Evolutionary conservation across 371 early-diverging fungal genomes (phyloP).

Genomic region (Chytridium lagenaria): DNA sequence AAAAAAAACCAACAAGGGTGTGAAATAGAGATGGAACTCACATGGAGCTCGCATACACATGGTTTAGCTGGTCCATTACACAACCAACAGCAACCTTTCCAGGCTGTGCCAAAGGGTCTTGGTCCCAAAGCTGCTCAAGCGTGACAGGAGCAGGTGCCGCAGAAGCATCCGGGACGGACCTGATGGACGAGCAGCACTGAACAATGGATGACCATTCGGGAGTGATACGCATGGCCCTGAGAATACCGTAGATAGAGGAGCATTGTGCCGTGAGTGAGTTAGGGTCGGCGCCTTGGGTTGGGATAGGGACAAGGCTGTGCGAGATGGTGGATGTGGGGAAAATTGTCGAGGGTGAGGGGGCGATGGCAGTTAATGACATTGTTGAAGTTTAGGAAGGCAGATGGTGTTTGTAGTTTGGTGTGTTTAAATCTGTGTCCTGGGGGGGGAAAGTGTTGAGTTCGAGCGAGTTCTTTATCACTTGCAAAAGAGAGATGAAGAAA

Average conservation of each 20-base stretch:
- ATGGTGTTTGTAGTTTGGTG: too few species aligned
- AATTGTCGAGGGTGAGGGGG: neutral
- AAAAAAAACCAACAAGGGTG: too few species aligned
- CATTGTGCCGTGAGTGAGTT: neutral
- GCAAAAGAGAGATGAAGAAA: too few species aligned
- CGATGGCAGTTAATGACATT: neutral
- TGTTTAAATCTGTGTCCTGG: too few species aligned
- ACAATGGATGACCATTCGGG: neutral
- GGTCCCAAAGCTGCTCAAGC: neutral
- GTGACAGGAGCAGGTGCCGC: neutral
- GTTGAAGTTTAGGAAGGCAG: too few species aligned
- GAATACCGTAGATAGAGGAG: neutral
- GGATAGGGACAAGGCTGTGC: neutral
- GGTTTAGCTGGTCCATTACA: neutral
- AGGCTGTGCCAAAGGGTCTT: neutral
- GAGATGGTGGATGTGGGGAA: neutral
- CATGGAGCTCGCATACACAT: neutral
- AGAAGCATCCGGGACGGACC: neutral
- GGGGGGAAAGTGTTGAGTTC: too few species aligned
- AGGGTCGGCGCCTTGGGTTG: neutral
- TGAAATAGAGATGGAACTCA: conserved; percentile 7
- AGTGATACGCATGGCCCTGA: neutral
- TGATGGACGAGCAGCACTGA: neutral
- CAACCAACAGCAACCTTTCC: neutral
- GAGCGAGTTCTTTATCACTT: too few species aligned